Base-by-base conservation (phyloP, 169 alveolate genomes). In the Plasmodium fragile region DNA sequence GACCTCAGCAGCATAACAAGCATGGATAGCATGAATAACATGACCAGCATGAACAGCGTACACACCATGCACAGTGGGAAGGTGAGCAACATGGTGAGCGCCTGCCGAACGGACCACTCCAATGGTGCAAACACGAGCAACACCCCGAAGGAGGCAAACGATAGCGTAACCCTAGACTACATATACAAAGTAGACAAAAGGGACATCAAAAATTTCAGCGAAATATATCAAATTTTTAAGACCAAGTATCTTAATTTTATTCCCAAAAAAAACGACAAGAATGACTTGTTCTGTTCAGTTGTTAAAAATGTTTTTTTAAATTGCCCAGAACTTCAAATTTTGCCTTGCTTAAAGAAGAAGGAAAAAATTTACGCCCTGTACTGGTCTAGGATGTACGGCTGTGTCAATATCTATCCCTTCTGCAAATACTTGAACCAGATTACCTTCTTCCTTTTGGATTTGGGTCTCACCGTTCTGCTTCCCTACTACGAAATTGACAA, bases 401-500 rank as follows among this genome's bases (percentile, higher is more conserved):
- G 83, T 71, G 43, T 89, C 45, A 89, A 89, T 79, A 52, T 89
- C 72, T 89, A 89, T 45, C 94, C 94, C 30, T 89, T 89, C 34
- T 89, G 94, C 78, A 89, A 89, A 71, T 89, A 89, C 71, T 34
- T 89, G 39, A 89, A 89, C 41, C 70, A 39, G 1, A n/a, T 89
- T n/a, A 89, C 94, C n/a, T 89, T 89, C 55, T 89, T 89, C 52
- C 43, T 89, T 32, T 41, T 89, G 30, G 94, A 89, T 69, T 69
- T 89, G 22, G 94, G 94, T 34, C 39, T 89, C 53, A 89, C 81
- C 18, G 71, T 89, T 78, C 41, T 89, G n/a, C 34, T 89, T 18
- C 94, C 94, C 36, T 89, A 78, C 72, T 89, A 78, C 53, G 94
- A 89, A 89, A 89, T 89, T 59, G 94, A 89, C 22, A 89, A 89